A percentile compares a stretch with the other conserved stretches of the same genome.
These are phyloP conservation scores for Mortierella sp. DNA, from an alignment of 371 early-diverging fungal species.

Conservation along the genomic window DNA sequence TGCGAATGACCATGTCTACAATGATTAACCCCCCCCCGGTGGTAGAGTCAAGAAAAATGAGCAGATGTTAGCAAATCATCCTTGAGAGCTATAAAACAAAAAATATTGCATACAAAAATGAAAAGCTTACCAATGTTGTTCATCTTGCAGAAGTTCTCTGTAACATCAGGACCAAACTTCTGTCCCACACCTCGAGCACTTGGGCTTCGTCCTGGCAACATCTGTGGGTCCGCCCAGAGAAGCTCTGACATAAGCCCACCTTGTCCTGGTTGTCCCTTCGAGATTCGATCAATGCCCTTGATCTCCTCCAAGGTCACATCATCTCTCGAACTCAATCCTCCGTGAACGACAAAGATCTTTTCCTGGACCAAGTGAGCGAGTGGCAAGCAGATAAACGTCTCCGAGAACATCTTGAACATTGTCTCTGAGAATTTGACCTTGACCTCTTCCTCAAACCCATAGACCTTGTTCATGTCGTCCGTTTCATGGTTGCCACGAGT, in stretches of 20 bases:
- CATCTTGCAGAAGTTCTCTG: constrained; percentile 85
- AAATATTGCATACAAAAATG: neutral
- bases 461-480: constrained; percentile 97
- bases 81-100: neutral
- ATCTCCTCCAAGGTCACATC: constrained; percentile 94
- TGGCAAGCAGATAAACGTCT: constrained; percentile 95
- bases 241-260: constrained; percentile 92
- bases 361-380: constrained; percentile 91
- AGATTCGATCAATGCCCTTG: constrained; percentile 87
- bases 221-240: constrained; percentile 97
- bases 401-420: constrained; percentile 93
- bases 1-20: constrained; percentile 89
- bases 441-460: constrained; percentile 99
- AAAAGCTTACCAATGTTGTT: constrained; percentile 77
- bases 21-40: neutral
- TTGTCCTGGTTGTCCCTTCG: constrained; percentile 78
- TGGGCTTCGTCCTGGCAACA: constrained; percentile 76
- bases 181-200: constrained; percentile 95
- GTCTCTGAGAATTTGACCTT: constrained; percentile 92
- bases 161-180: constrained; percentile 98
- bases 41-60: neutral
- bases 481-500: constrained; percentile 99
- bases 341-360: constrained; percentile 97
- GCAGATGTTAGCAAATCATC: neutral
- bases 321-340: constrained; percentile 95